Evolutionary conservation across 2,329 filamentous ascomycete species (phyloP), one percentile per base, ranked within the genome.

Genomic region (Colletotrichum simmondsii): DNA sequence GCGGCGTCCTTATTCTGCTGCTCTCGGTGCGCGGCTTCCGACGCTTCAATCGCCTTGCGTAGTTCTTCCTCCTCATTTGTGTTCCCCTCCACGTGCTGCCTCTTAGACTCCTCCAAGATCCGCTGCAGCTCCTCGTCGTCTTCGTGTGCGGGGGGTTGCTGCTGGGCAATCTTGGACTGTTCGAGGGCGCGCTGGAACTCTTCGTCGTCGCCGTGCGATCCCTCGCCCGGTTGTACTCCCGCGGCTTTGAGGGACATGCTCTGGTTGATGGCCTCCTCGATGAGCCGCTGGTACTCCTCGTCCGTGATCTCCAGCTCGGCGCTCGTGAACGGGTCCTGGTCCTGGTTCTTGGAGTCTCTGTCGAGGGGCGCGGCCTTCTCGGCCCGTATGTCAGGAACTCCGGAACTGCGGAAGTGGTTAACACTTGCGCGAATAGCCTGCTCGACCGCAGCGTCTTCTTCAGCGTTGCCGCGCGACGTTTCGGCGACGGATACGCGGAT

Each of bases 361-460:
- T 49, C 42, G 22, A 42, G 24, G 8, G 54, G 32, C 42, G 61
- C 35, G 28, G 26, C 49, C 35, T 49, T 59, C 30, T 46, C 60
- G 24, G 46, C 54, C 8, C 52, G 28, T 52, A 64, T 35, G 46
- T 70, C 68, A 8, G 75, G 75, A 3, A 76, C 66, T 0, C 77
- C 74, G 2, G 57, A 69, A 57, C 68, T 78, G 46, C 80, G 83
- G 74, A 89, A 82, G 46, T 93, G 91, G 16, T 83, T 84, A 19
- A 97, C 86, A 74, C 92, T 94, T 5, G 93, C 91, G 16, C 93
- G 87, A 63, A 97, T 93, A 1, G 94, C 94, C 24, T 90, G 87
- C 78, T 95, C 94, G 60, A 97, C 87, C 71, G 89, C 85, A 26
- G 87, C 87, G 77, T 97, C 94, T 80, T 97, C 93, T 24, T 90